phyloP scores from a whole-genome alignment of 768 basidiomycete genomes.

The Termitomyces sp. region DNA sequence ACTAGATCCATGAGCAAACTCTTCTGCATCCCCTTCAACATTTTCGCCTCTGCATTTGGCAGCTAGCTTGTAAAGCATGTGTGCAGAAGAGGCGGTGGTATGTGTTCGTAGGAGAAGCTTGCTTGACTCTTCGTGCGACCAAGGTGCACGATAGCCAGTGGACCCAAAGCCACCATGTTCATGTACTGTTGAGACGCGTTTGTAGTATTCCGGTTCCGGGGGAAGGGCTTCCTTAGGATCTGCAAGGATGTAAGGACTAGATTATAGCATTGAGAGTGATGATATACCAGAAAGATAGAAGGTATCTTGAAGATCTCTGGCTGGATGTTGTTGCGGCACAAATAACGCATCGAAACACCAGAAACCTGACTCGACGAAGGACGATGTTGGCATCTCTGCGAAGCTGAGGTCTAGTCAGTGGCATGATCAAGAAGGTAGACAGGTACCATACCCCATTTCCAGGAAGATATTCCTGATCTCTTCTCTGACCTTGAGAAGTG shows the following conservation, averaged over 20 bases:
- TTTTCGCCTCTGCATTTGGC: constrained; percentile 71
- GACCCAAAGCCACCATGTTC: constrained; percentile 88
- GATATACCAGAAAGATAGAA: constrained; percentile 92
- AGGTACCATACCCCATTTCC: constrained; percentile 86
- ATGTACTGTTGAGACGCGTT: constrained; percentile 80
- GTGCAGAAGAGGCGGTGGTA: constrained; percentile 91
- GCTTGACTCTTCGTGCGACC: constrained; percentile 87
- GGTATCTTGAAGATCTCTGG: constrained; percentile 95
- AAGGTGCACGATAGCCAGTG: constrained; percentile 95
- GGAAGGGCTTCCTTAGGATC: constrained; percentile 77
- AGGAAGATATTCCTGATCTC: constrained; percentile 97
- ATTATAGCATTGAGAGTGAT: constrained; percentile 4
- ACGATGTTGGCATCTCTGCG: constrained; percentile 96
- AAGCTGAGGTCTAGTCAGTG: constrained; percentile 53
- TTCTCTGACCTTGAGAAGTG: constrained; percentile 94
- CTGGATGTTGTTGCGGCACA: constrained; percentile 98
- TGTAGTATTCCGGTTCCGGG: constrained; percentile 82
- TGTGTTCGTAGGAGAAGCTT: constrained; percentile 95
- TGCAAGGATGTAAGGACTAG: constrained; percentile 22
- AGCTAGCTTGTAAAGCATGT: constrained; percentile 93
- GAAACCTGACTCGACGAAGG: constrained; percentile 96
- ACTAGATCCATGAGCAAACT: constrained; percentile 37
- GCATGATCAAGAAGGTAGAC: background rate
- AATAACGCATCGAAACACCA: constrained; percentile 99
- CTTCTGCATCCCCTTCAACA: constrained; percentile 36